Evolutionary conservation across 768 basidiomycete genomes (phyloP).

Genomic region (Naematelia encephala): DNA sequence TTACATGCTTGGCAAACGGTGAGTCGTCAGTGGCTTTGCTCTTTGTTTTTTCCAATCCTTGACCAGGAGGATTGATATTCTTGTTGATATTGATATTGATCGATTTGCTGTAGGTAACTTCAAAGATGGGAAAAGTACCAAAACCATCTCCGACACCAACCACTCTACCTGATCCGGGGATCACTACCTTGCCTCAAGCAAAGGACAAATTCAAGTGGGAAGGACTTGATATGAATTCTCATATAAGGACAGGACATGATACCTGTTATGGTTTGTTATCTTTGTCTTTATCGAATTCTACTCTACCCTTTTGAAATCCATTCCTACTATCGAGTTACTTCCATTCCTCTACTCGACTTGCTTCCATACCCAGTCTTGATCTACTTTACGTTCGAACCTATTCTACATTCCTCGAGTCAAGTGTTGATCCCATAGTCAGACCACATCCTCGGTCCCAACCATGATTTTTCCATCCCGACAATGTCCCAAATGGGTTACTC

Average conservation of each 20-base stretch:
- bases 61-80: no score
- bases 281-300: slow-evolving; percentile 3
- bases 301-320: no score
- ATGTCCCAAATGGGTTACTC: slow-evolving; percentile 47
- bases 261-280: slow-evolving; percentile 41
- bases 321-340: neutral
- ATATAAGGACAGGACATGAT: slow-evolving; percentile 32
- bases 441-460: slow-evolving; percentile 40
- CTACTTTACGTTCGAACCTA: no score
- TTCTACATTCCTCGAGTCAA: neutral
- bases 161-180: slow-evolving; percentile 43
- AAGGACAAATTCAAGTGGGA: slow-evolving; percentile 23
- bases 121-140: slow-evolving; percentile 36
- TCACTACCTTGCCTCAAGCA: slow-evolving; percentile 16
- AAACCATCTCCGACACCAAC: slow-evolving; percentile 34
- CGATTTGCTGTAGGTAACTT: slow-evolving; percentile 32
- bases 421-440: slow-evolving; percentile 16
- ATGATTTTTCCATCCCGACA: slow-evolving; percentile 49
- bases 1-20: slow-evolving; percentile 47
- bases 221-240: slow-evolving; percentile 33
- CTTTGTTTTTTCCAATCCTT: no score
- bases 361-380: neutral
- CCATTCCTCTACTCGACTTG: slow-evolving; percentile 1
- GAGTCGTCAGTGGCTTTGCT: no score
- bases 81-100: no score